These are phyloP conservation scores for Ceratobasidium sp. DNA, from an alignment of 1,284 basidiomycete genomes.

Conservation along the genomic window DNA sequence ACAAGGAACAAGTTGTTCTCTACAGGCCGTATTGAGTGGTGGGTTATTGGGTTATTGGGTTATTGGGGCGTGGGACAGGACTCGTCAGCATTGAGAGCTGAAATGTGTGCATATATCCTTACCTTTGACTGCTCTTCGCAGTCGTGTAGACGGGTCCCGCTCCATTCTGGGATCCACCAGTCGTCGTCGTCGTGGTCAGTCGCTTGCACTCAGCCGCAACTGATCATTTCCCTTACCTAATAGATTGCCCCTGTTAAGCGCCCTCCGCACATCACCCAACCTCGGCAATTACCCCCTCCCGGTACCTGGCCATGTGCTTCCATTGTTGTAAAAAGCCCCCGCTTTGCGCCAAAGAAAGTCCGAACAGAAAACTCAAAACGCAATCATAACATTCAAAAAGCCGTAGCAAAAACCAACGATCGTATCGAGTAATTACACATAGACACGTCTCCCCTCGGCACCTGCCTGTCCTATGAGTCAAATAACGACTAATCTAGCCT, in stretches of 20 bases:
- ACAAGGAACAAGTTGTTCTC: slow-evolving; percentile 92
- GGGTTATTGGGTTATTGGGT: slow-evolving; percentile 36
- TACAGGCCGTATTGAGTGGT: slow-evolving; percentile 49
- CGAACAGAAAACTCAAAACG: not conserved
- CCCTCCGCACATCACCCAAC: slow-evolving; percentile 27
- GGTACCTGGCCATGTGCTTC: slow-evolving; percentile 29
- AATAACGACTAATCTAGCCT: not conserved
- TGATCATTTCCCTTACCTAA: slow-evolving; percentile 22
- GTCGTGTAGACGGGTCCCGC: slow-evolving; percentile 73
- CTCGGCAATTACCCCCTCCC: slow-evolving; percentile 8
- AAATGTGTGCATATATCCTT: slow-evolving; percentile 36
- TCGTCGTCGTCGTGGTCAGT: slow-evolving; percentile 9
- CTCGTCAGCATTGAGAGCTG: slow-evolving; percentile 8
- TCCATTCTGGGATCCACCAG: slow-evolving; percentile 64
- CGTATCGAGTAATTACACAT: not conserved
- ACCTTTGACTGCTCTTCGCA: slow-evolving; percentile 81
- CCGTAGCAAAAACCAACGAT: not conserved
- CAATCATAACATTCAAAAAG: not conserved
- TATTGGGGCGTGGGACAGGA: slow-evolving; percentile 45
- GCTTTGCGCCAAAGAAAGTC: slow-evolving; percentile 4
- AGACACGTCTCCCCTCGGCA: not conserved
- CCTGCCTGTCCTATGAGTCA: not conserved
- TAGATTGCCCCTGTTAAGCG: slow-evolving; percentile 12
- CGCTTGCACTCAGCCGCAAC: not conserved
- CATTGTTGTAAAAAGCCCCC: slow-evolving; percentile 20